Evolutionary conservation across 805 yeast species (phyloP), one percentile per base, ranked within the genome.

Genomic region (Barnettozyma vustinii): DNA sequence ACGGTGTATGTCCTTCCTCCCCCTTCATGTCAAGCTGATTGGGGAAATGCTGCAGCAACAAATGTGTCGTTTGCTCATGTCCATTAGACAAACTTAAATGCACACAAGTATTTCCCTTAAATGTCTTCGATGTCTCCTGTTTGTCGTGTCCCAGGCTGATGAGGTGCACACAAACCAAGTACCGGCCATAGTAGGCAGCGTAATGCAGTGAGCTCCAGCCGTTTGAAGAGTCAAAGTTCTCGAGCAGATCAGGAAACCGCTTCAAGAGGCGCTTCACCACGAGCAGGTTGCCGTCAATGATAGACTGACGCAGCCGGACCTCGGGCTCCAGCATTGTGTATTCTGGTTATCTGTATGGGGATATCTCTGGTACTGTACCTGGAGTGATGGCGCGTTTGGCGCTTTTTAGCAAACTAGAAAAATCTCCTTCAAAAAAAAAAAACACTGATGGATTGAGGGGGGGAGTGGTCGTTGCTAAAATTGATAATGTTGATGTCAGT

Each of bases 191-290:
- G 57, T 62, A 84, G 4, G 92, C 81, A 0, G 96, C 90, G 64
- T 87, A 87, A 63, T 88, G 96, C 42, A 88, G 69, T 36, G 85
- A 82, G 15, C 86, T 74, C 96, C 96, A 88, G 2, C 96, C 96
- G 59, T 83, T 80, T 20, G 61, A 27, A 5, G 89, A 77, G 60
- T 89, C 86, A 21, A 81, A 71, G 60, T 87, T 84, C 51, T 81
- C 82, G 53, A 88, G 63, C 37, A 87, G 70, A 30, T 80, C 83
- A 0, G 95, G 94, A 55, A 74, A 83, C 36, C 89, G 72, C 46
- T 75, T 71, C n/a, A 88, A 64, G 7, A 88, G 68, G 23, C 92
- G 75, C 54, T 76, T 73, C 16, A 82, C 89, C 13, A 84, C 81
- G 33, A 79, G 71, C 19, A 78, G 68, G 51, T 83, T 81, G 45